Evolutionary conservation across 352 stramenopile genomes (phyloP), one percentile per base, ranked within the genome.

Genomic region (Pythium folliculosum): DNA sequence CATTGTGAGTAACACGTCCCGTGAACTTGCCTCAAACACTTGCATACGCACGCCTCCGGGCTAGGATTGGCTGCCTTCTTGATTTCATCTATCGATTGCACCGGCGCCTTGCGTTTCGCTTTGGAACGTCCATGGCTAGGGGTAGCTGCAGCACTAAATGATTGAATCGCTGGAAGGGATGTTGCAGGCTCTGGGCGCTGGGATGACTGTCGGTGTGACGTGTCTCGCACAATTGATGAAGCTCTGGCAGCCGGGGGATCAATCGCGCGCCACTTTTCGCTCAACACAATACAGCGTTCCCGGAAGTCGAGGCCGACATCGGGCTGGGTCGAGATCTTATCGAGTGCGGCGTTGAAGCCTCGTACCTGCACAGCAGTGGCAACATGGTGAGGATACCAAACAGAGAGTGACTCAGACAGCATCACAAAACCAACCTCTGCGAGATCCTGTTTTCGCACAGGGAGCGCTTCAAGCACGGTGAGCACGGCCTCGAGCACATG

Each of bases 401-500:
- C n/a, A n/a, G n/a, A n/a, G n/a, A n/a, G n/a, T n/a, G n/a, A n/a
- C n/a, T n/a, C n/a, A n/a, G n/a, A n/a, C n/a, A n/a, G 2, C 23
- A 10, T n/a, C 1, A 14, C 14, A 2, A 19, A 1, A 23, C 37
- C 16, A 67, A 86, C 85, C 78, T 93, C 80, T 3, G 72, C 40
- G 12, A 95, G 66, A 68, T 92, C 76, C 66, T 86, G 75, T 48
- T 84, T 89, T 19, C 78, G 73, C 9, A 95, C 71, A 9, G 87
- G 82, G 2, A 95, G 54, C n/a, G 51, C 60, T 27, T 87, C 78
- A 1, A 93, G 63, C 0, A 83, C 75, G 0, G 63, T 62, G 7
- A 95, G 51, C 4, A 92, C 73, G 7, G 72, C 71, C 23, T 93
- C 81, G 6, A 95, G 68, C 12, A 95, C 86, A 37, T 92, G 85